Evolutionary conservation across 371 early-diverging fungal species (phyloP).

Genomic region (Mortierella sp.): DNA sequence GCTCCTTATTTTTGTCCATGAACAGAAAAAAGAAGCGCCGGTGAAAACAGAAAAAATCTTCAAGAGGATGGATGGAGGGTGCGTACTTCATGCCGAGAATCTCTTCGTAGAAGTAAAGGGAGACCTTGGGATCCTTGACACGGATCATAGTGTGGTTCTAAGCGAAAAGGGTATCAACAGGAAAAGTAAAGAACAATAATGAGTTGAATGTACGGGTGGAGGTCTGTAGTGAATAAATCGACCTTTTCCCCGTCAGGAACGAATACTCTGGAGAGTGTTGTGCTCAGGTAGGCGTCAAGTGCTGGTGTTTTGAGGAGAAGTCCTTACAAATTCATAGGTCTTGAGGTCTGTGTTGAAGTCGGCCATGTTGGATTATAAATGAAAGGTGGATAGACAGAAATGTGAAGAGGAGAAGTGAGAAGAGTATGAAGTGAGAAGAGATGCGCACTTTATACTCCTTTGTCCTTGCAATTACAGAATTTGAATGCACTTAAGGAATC

Average conservation of each 20-base stretch:
- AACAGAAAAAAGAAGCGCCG: too few relatives aligned
- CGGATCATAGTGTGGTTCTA: constrained; percentile 84
- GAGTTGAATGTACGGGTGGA: not conserved
- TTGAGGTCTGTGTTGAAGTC: constrained; percentile 52
- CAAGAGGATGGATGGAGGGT: not conserved
- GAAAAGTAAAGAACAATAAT: not conserved
- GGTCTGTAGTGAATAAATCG: not conserved
- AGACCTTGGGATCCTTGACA: constrained; percentile 84
- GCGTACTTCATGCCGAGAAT: constrained; percentile 88
- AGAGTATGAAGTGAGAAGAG: not conserved
- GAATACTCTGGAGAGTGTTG: not conserved
- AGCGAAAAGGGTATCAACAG: not conserved
- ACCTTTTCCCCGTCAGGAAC: too few relatives aligned
- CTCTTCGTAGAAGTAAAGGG: constrained; percentile 82
- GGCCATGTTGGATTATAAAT: constrained; percentile 30
- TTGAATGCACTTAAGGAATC: too few relatives aligned
- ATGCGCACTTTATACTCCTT: not conserved
- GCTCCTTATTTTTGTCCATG: not conserved
- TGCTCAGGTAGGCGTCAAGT: not conserved
- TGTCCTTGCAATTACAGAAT: not conserved
- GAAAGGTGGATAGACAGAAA: not conserved
- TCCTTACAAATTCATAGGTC: constrained; percentile 51
- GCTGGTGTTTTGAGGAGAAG: not conserved
- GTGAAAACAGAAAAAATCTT: not conserved
- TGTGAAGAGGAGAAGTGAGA: not conserved